phyloP scores from a whole-genome alignment of 2,329 filamentous ascomycete species.

The Trichoderma breve region DNA sequence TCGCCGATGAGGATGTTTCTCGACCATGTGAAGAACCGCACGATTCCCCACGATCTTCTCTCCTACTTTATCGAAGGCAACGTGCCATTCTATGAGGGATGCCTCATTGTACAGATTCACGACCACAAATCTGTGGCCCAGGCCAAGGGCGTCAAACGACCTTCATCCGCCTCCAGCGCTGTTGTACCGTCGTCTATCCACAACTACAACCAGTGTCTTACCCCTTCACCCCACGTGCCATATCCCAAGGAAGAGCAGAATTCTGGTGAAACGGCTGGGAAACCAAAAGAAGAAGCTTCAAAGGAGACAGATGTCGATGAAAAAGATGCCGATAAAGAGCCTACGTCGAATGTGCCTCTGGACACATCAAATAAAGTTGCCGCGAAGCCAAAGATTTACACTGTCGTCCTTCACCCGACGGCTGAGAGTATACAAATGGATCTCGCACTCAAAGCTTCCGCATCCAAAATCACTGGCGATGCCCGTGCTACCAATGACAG shows the following conservation, averaged over 20 bases:
- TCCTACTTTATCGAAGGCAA: slow-evolving; percentile 69
- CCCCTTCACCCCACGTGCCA: slow-evolving; percentile 80
- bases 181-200: slow-evolving; percentile 79
- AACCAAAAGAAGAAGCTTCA: slow-evolving; percentile 37
- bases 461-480: slow-evolving; percentile 53
- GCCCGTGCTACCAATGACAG: slow-evolving; percentile 28
- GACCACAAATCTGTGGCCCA: slow-evolving; percentile 72
- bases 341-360: slow-evolving; percentile 46
- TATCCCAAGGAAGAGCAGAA: slow-evolving; percentile 62
- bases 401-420: slow-evolving; percentile 83
- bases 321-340: slow-evolving; percentile 57
- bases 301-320: slow-evolving; percentile 33
- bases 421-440: slow-evolving; percentile 72
- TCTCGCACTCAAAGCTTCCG: slow-evolving; percentile 71
- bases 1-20: slow-evolving; percentile 84
- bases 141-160: slow-evolving; percentile 54
- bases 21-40: slow-evolving; percentile 72
- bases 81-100: slow-evolving; percentile 88
- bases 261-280: slow-evolving; percentile 23
- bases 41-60: slow-evolving; percentile 85
- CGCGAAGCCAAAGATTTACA: slow-evolving; percentile 65
- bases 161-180: slow-evolving; percentile 55
- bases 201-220: slow-evolving; percentile 86
- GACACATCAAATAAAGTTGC: slow-evolving; percentile 39
- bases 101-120: slow-evolving; percentile 90